Conservation (phyloP, 306 rosid species). For the Fagus crenata region DNA sequence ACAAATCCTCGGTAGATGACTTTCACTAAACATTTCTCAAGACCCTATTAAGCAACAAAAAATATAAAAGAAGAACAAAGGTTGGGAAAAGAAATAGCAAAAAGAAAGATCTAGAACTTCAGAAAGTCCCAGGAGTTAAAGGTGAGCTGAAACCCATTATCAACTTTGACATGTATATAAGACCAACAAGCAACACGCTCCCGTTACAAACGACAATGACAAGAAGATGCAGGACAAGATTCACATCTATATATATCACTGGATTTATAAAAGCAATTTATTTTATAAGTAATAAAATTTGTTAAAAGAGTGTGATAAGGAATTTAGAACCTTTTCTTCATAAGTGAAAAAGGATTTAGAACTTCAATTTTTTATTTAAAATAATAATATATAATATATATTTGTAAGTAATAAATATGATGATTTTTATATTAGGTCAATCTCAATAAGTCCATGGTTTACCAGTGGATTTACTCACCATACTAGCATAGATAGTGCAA, state of each 20-base stretch:
- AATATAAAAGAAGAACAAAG: constrained; percentile 13
- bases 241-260: constrained; percentile 9
- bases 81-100: neutral
- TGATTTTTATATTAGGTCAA: neutral
- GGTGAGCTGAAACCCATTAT: constrained; percentile 15
- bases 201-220: constrained; percentile 21
- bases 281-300: neutral
- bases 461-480: constrained; percentile 2
- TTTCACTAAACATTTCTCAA: neutral
- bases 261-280: neutral
- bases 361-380: no score
- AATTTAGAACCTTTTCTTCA: neutral
- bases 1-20: constrained; percentile 16
- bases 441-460: neutral
- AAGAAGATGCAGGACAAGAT: constrained; percentile 3
- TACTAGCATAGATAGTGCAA: neutral
- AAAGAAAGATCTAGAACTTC: constrained; percentile 21
- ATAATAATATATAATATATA: no score
- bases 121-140: constrained; percentile 21
- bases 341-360: no score
- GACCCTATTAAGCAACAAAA: neutral
- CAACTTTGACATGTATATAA: constrained; percentile 16
- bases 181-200: constrained; percentile 17
- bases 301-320: no score
- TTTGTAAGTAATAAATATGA: no score